Percentiles rank a stretch among this genome's conserved stretches.
phyloP scores from a whole-genome alignment of 176 grass and related monocot species.

The Triticum urartu region DNA sequence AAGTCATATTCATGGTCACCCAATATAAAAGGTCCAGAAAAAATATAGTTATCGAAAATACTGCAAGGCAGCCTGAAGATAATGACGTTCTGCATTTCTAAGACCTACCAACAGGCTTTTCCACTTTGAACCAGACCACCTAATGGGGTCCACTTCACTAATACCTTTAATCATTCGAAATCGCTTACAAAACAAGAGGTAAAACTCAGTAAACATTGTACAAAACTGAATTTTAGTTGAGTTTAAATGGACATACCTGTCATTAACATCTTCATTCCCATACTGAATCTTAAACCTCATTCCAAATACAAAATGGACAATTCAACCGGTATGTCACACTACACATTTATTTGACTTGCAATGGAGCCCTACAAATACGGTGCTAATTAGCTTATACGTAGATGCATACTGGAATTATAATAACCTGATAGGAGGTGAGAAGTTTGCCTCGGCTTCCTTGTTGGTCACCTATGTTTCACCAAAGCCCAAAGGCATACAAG shows the following conservation, averaged over 20 bases:
- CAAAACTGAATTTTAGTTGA: background rate
- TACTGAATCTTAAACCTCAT: conserved; percentile 77
- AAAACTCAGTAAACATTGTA: background rate
- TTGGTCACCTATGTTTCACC: conserved; percentile 52
- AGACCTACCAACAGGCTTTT: conserved; percentile 74
- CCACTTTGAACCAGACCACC: conserved; percentile 95
- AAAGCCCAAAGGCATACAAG: background rate
- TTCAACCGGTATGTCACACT: background rate
- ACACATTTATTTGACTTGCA: no score
- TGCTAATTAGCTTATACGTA: conserved; percentile 20
- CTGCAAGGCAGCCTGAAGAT: background rate
- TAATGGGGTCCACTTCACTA: conserved; percentile 65
- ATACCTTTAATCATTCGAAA: conserved; percentile 39
- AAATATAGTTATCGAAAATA: background rate
- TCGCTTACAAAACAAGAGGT: conserved; percentile 4
- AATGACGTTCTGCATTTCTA: background rate
- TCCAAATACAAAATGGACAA: conserved; percentile 57
- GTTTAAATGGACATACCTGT: conserved; percentile 48
- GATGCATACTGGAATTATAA: background rate
- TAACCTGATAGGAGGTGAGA: background rate
- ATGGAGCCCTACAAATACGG: background rate
- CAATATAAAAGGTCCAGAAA: background rate
- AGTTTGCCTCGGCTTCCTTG: conserved; percentile 52
- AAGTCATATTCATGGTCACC: no score
- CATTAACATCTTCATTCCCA: conserved; percentile 77